Evolutionary conservation across 306 rosid genomes (phyloP).

Genomic region (Parietaria judaica): DNA sequence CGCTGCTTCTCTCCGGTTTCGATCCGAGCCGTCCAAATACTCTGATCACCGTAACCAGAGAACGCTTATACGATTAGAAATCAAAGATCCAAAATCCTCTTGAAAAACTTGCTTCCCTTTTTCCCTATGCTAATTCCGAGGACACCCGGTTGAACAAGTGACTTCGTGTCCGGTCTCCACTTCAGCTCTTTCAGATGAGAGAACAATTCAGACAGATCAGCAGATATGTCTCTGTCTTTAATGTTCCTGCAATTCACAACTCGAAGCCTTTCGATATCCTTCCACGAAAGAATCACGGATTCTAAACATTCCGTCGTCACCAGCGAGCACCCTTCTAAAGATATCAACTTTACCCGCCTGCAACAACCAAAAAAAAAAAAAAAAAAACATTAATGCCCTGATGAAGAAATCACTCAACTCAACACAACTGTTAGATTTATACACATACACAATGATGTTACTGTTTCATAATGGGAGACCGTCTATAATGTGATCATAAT

Average conservation of each 20-base stretch:
- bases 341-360: conserved; percentile 36
- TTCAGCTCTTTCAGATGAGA: conserved; percentile 36
- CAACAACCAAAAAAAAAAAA: background rate
- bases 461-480: background rate
- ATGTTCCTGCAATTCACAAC: conserved; percentile 36
- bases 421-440: background rate
- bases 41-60: too few relatives aligned
- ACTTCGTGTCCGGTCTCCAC: conserved; percentile 40
- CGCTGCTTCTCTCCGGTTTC: too few relatives aligned
- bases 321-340: conserved; percentile 37
- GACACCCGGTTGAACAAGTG: conserved; percentile 30
- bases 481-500: background rate
- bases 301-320: conserved; percentile 39
- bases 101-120: conserved; percentile 44
- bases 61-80: too few relatives aligned
- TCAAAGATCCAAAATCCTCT: conserved; percentile 24
- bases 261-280: conserved; percentile 40
- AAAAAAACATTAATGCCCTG: background rate
- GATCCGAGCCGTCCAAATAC: too few relatives aligned
- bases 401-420: background rate
- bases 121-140: conserved; percentile 22
- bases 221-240: conserved; percentile 29
- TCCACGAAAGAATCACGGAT: conserved; percentile 37
- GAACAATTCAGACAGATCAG: conserved; percentile 33
- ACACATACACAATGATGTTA: background rate